phyloP scores from a whole-genome alignment of 1,139 yeast genomes.

The Candida sanyaensis region DNA sequence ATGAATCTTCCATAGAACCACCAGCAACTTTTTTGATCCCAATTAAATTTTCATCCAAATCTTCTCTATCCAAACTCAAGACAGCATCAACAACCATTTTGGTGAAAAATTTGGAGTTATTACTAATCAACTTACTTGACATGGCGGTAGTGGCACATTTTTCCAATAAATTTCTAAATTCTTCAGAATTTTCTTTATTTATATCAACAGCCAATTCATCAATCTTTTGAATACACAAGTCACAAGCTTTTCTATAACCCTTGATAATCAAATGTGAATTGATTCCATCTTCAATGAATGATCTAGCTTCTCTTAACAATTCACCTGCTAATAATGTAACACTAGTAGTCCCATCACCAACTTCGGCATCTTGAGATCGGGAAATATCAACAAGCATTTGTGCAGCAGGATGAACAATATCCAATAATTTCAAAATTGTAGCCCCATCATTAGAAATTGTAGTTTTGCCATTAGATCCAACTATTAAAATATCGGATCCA shows the following conservation, averaged over 20 bases:
- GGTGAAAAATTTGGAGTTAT: constrained; percentile 85
- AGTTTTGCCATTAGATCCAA: constrained; percentile 78
- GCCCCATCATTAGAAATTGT: constrained; percentile 99
- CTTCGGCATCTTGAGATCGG: constrained; percentile 97
- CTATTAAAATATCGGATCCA: constrained; percentile 93
- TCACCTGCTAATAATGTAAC: constrained; percentile 96
- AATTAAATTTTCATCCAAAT: constrained; percentile 84
- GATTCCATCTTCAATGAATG: constrained; percentile 93
- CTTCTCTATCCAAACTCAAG: constrained; percentile 77
- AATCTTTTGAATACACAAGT: constrained; percentile 72
- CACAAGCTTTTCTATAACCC: constrained; percentile 84
- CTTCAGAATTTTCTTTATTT: constrained; percentile 41
- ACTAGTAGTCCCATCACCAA: constrained; percentile 98
- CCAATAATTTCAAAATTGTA: constrained; percentile 85
- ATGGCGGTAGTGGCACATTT: constrained; percentile 97
- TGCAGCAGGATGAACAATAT: constrained; percentile 98
- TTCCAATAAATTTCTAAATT: constrained; percentile 75
- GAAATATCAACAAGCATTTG: constrained; percentile 92
- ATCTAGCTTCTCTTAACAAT: constrained; percentile 83
- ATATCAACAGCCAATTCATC: constrained; percentile 75
- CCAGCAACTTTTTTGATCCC: constrained; percentile 96
- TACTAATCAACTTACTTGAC: constrained; percentile 91
- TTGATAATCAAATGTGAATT: constrained; percentile 86
- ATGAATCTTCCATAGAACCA: constrained; percentile 93
- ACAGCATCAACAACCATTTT: constrained; percentile 98